These are phyloP conservation scores for Aspergillus fischeri DNA, from an alignment of 2,329 filamentous ascomycete species.

Conservation along the genomic window DNA sequence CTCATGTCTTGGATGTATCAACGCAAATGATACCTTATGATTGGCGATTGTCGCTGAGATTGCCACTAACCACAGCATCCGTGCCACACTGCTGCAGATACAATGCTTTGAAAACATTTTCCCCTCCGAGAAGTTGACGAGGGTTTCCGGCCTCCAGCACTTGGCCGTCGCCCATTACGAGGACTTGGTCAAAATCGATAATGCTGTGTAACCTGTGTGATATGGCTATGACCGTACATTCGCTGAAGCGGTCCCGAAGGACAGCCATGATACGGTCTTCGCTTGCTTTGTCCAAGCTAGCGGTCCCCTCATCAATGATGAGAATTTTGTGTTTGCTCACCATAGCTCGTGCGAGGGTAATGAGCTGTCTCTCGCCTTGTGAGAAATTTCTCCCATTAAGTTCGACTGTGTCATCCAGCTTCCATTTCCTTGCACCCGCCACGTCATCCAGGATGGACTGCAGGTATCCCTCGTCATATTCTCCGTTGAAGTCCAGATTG, in stretches of 20 bases:
- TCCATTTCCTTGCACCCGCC: conserved; percentile 3
- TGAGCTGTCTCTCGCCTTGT: conserved; percentile 55
- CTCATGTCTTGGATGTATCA: not conserved
- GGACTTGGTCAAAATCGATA: conserved; percentile 3
- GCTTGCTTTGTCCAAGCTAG: conserved; percentile 4
- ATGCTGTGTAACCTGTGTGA: conserved; percentile 4
- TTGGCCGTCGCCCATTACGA: conserved; percentile 1
- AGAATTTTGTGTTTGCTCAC: conserved; percentile 33
- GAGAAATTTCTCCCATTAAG: conserved; percentile 9
- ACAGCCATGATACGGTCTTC: conserved; percentile 5
- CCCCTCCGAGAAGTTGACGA: conserved; percentile 1
- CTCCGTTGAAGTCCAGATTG: conserved; percentile 21
- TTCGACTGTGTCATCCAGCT: conserved; percentile 7
- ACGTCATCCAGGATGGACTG: conserved; percentile 4
- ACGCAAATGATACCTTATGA: not conserved
- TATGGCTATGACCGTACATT: conserved; percentile 3
- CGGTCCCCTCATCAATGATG: conserved; percentile 27
- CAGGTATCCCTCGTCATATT: not conserved
- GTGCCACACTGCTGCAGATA: conserved; percentile 4
- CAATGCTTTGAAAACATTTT: conserved; percentile 2
- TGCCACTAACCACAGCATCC: not conserved
- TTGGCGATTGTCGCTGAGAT: not conserved
- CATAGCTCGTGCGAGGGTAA: conserved; percentile 53
- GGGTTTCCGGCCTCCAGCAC: conserved; percentile 2
- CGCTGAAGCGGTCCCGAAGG: not conserved